Base-by-base conservation (phyloP, 2,329 filamentous ascomycete genomes). In the Fusarium anthophilum region DNA sequence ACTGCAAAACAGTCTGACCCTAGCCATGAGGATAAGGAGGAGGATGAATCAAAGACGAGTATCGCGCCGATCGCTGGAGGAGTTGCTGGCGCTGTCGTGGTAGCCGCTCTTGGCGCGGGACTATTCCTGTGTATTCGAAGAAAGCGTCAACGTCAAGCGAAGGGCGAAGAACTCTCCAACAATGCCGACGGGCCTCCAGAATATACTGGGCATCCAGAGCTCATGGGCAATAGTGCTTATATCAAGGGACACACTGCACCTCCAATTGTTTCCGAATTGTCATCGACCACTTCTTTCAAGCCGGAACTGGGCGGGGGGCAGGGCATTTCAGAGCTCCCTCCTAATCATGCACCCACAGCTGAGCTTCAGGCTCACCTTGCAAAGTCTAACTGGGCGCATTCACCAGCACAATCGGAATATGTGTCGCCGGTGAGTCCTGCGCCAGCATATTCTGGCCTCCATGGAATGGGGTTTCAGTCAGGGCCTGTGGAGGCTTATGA, bases 61-160 rank as follows among this genome's bases (percentile, higher is more conserved):
- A 81, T 79, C 44, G 78, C 79, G 0, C 76, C 82, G 30, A 85
- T 87, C 20, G 79, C 74, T 2, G 81, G 78, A 18, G 79, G 77
- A 14, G 77, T 80, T n/a, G 77, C 78, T 9, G 78, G 77, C 4
- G 79, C 66, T 5, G 70, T 81, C 5, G 58, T 78, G 12, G 63
- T 78, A 14, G 59, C 79, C 13, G 74, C 77, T 15, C 73, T 81
- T 10, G 80, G 80, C 11, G 77, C 73, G 1, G 80, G 80, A 1
- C 69, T 79, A 1, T 79, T 82, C 30, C 79, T 86, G 62, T 81
- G 86, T 74, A 79, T 85, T 47, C 74, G 83, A 30, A 81, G 78
- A 47, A 80, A 76, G 43, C 81, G 79, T 37, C 80, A 77, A 32
- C 77, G 69, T 28, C 44, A 76, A n/a, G 48, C 50, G 15, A 66